Evolutionary conservation across 2,329 filamentous ascomycete genomes (phyloP).

Genomic region (Sporothrix euskadiensis): DNA sequence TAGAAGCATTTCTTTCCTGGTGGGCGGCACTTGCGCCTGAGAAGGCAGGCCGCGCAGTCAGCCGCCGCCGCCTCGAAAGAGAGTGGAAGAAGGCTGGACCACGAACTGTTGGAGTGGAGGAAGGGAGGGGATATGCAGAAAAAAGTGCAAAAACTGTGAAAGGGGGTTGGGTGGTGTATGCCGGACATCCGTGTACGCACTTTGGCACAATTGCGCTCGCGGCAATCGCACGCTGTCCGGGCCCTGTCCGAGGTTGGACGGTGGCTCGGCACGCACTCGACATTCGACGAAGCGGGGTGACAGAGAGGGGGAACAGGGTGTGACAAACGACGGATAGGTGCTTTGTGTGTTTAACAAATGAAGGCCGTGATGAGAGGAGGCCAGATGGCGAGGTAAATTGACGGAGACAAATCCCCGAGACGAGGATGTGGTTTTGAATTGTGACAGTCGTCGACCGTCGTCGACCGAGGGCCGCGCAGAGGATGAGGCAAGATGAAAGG

Average conservation of each 20-base stretch:
- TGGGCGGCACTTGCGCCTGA: not conserved
- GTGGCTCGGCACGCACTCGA: not conserved
- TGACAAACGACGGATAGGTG: not conserved
- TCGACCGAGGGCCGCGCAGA: not conserved
- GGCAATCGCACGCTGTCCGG: not conserved
- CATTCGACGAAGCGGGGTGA: not conserved
- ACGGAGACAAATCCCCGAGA: not conserved
- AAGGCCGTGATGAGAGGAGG: not conserved
- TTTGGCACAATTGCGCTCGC: not conserved
- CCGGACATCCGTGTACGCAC: slow-evolving; percentile 12
- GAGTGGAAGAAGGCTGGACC: not conserved
- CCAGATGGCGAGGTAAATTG: not conserved
- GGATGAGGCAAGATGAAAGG: not conserved
- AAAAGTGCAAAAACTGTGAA: not conserved
- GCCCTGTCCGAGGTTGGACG: not conserved
- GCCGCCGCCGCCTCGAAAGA: slow-evolving; percentile 6
- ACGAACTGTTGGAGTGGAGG: not conserved
- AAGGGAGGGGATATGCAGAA: not conserved
- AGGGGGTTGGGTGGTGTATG: not conserved
- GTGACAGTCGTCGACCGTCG: too few species aligned
- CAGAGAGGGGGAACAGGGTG: not conserved
- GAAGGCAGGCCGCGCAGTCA: slow-evolving; percentile 6
- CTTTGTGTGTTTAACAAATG: not conserved
- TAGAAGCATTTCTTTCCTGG: not conserved
- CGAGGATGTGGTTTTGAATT: not conserved